Percentiles rank a stretch among this genome's conserved stretches.
phyloP scores from a whole-genome alignment of 2,329 filamentous ascomycete species.

The Escovopsis sp. region DNA sequence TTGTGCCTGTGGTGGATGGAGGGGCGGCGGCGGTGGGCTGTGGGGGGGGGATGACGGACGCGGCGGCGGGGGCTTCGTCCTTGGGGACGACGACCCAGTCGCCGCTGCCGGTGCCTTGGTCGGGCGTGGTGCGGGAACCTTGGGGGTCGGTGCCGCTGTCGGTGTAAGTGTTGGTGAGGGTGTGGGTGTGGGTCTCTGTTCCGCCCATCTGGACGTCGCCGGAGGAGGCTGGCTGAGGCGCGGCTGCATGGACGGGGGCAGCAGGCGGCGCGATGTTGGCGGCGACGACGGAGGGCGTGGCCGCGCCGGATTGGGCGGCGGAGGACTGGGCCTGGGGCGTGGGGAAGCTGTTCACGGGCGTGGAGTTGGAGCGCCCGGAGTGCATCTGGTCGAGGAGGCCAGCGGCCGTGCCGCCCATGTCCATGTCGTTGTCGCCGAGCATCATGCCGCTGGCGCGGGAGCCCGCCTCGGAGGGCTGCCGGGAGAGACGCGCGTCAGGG shows the following conservation, averaged over 20 bases:
- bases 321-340: conserved; percentile 46
- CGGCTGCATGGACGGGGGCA: conserved; percentile 10
- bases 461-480: conserved; percentile 36
- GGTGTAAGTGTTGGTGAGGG: too few species aligned
- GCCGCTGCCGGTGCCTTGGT: conserved; percentile 36
- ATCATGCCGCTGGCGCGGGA: conserved; percentile 41
- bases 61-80: conserved; percentile 32
- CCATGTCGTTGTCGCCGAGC: conserved; percentile 44
- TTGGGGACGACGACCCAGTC: conserved; percentile 68
- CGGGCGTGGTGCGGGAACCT: conserved; percentile 24
- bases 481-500: conserved; percentile 26
- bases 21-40: too few species aligned
- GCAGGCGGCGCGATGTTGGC: conserved; percentile 31
- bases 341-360: conserved; percentile 43
- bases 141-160: too few species aligned
- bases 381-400: conserved; percentile 56
- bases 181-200: conserved; percentile 24
- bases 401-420: conserved; percentile 49
- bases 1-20: too few species aligned
- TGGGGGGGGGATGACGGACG: conserved; percentile 4
- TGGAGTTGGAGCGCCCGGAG: conserved; percentile 43
- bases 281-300: conserved; percentile 35
- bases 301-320: conserved; percentile 37
- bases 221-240: conserved; percentile 5
- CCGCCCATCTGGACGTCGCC: conserved; percentile 37